Conservation (phyloP, 345 rosid species). For the Atalantia buxifolia region DNA sequence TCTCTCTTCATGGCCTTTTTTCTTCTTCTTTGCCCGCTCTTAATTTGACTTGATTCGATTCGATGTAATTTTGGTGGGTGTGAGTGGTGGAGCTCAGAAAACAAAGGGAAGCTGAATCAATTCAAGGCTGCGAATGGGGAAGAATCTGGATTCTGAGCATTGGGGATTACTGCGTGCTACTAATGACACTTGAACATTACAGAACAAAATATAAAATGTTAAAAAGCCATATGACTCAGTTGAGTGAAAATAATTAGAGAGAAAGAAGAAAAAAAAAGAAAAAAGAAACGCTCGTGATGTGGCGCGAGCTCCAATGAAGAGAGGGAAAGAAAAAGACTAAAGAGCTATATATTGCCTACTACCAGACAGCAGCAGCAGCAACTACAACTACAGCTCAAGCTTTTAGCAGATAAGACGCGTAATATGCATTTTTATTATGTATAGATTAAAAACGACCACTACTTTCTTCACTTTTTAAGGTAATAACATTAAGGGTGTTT, state of each 20-base stretch:
- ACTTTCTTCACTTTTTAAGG: too few relatives aligned
- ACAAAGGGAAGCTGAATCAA: neutral
- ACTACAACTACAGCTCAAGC: conserved; percentile 32
- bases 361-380: conserved; percentile 18
- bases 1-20: conserved; percentile 49
- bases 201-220: neutral
- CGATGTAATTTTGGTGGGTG: neutral
- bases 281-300: conserved; percentile 39
- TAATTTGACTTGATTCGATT: neutral
- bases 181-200: conserved; percentile 40
- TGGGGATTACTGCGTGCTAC: conserved; percentile 3
- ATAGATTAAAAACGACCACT: too few relatives aligned
- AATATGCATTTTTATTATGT: neutral
- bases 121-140: conserved; percentile 26
- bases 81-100: conserved; percentile 19
- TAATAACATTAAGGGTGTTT: too few relatives aligned
- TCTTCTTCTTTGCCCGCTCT: too few relatives aligned
- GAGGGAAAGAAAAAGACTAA: neutral
- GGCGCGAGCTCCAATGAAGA: conserved; percentile 50
- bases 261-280: neutral
- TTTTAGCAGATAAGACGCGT: neutral
- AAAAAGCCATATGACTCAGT: neutral
- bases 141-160: conserved; percentile 51
- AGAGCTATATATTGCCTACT: neutral
- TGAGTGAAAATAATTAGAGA: neutral